Base-by-base conservation (phyloP, 805 yeast species). In the Candida railenensis region DNA sequence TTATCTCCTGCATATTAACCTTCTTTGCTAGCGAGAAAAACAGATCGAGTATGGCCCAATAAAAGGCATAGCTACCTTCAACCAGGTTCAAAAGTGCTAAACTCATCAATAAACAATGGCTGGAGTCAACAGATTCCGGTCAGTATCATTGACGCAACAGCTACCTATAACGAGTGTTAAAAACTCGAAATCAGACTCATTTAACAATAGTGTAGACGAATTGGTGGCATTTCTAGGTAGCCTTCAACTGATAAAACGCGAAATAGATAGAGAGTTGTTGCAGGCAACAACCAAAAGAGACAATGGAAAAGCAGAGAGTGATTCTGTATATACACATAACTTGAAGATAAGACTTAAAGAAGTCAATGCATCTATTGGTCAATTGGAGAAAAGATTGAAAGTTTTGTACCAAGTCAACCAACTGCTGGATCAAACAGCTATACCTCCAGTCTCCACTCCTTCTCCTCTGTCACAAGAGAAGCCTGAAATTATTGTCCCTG, bases 101-200 rank as follows among this genome's bases (percentile, higher is more conserved):
- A n/a, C n/a, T n/a, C n/a, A n/a, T n/a, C n/a, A n/a, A n/a, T n/a
- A n/a, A 36, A 16, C 32, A 22, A 39, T 39, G 42, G 33, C 19
- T 15, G 42, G 33, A 18, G n/a, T 28, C 15, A 32, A 21, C 15
- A 21, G 44, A 41, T 41, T 21, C 30, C 44, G 44, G 19, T 34
- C 37, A 9, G 16, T 19, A 15, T 34, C 45, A 12, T 34, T 42
- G 33, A 42, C 45, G n/a, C 45, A 34, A 15, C 39, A 11, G 39
- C 20, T 42, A 20, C 40, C 45, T 3, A 42, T 42, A 4, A 42
- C 40, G 3, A 42, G 45, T 16, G 30, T 30, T 3, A 22, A 37
- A 16, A 39, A 39, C 19, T 5, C 37, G 21, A 42, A 34, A 20
- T 34, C 40, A 3, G 39, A 34, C 20, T 34, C 40, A 3, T 34